Evolutionary conservation across 495 filamentous ascomycete genomes (phyloP).

Genomic region (Amniculicola lignicola): DNA sequence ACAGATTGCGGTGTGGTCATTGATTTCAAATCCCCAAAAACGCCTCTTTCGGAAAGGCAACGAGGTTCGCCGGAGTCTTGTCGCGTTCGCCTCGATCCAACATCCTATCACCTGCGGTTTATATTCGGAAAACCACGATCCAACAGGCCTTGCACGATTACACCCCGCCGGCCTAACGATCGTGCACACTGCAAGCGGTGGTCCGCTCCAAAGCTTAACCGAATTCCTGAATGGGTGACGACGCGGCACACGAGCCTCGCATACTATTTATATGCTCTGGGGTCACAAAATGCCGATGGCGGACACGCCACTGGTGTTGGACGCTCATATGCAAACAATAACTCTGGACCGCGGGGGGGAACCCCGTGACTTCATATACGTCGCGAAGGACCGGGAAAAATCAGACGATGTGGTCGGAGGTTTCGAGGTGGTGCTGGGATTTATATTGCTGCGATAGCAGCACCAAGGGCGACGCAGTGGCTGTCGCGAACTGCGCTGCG

Average conservation of each 20-base stretch:
- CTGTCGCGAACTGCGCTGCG: background rate
- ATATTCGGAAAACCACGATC: background rate
- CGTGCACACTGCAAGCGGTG: background rate
- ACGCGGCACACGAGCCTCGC: conserved; percentile 2
- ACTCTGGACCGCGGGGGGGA: no score
- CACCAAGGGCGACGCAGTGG: background rate
- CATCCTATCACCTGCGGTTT: background rate
- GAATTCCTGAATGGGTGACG: conserved; percentile 7
- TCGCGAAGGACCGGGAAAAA: conserved; percentile 7
- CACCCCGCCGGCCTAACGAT: background rate
- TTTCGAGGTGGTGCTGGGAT: conserved; percentile 4
- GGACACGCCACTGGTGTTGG: no score
- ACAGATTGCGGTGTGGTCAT: no score
- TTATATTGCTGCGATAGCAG: conserved; percentile 9
- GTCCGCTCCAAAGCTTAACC: background rate
- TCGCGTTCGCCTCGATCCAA: no score
- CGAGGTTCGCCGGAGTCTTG: no score
- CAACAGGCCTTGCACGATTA: background rate
- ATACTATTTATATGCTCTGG: conserved; percentile 18
- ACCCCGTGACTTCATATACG: conserved; percentile 6
- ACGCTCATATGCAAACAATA: no score
- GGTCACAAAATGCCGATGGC: no score
- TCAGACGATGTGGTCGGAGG: conserved; percentile 18
- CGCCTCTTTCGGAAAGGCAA: no score
- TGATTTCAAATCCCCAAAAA: no score